Evolutionary conservation across 306 rosid genomes (phyloP).

Genomic region (Pyrus pyrifolia): DNA sequence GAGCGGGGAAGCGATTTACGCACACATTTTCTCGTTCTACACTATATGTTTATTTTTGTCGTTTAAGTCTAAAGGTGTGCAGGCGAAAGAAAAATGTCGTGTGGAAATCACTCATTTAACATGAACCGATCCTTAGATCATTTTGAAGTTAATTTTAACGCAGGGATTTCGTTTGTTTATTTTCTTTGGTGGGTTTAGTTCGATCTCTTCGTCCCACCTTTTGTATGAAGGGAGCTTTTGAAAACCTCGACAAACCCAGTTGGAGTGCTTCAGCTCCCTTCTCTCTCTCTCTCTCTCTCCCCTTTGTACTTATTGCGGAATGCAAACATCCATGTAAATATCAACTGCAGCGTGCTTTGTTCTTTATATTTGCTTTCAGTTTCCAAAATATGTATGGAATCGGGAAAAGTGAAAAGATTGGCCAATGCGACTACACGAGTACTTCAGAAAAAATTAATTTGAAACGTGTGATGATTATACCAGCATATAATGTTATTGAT

Average conservation of each 20-base stretch:
- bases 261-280: constrained; percentile 4
- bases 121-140: neutral
- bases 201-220: neutral
- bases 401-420: neutral
- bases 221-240: neutral
- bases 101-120: neutral
- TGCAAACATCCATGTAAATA: constrained; percentile 34
- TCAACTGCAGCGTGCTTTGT: constrained; percentile 4
- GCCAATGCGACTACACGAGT: no score
- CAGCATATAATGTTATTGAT: neutral
- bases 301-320: constrained; percentile 1
- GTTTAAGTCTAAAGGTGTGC: neutral
- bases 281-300: neutral
- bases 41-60: no score
- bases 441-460: no score
- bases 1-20: neutral
- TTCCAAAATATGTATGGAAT: neutral
- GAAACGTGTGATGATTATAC: fast-evolving
- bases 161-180: neutral
- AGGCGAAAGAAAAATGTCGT: neutral
- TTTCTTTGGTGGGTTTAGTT: neutral
- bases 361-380: neutral
- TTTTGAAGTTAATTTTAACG: neutral
- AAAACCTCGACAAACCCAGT: neutral
- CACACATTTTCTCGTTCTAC: neutral